Conservation (phyloP, 1,284 basidiomycete genomes). For the Anthracocystis setariae region DNA sequence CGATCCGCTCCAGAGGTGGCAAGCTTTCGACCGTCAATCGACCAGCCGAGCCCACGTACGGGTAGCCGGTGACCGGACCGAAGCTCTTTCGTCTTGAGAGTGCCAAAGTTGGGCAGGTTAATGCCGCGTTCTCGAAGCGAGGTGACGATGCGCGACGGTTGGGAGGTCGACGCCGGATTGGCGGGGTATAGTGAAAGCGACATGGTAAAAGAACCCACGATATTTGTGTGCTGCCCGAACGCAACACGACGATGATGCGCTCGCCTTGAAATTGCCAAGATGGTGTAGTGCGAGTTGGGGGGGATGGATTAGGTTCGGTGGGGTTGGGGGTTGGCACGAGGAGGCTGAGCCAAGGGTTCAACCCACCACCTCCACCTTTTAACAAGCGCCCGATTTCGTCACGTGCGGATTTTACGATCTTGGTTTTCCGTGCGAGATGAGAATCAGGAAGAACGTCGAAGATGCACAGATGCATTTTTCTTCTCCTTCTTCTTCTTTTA, state of each 20-base stretch:
- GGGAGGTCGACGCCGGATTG: not conserved
- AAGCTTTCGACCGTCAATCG: constrained; percentile 54
- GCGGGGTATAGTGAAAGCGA: constrained; percentile 26
- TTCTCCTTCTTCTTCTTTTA: too few relatives aligned
- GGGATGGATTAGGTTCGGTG: too few relatives aligned
- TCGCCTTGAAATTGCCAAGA: too few relatives aligned
- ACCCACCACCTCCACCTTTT: constrained; percentile 25
- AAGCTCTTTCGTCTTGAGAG: constrained; percentile 38
- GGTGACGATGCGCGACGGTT: not conserved
- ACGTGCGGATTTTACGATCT: not conserved
- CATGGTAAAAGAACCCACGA: constrained; percentile 10
- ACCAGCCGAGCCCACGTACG: constrained; percentile 59
- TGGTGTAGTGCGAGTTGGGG: too few relatives aligned
- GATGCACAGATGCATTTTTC: constrained; percentile 19
- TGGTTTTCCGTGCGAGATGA: constrained; percentile 13
- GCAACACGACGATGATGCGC: too few relatives aligned
- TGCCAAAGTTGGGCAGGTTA: constrained; percentile 17
- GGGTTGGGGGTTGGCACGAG: not conserved
- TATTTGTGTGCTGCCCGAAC: not conserved
- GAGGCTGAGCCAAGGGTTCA: constrained; percentile 9
- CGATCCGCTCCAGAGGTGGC: constrained; percentile 55
- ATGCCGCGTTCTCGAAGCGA: constrained; percentile 23
- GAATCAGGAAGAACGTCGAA: constrained; percentile 23
- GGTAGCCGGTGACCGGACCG: constrained; percentile 43
- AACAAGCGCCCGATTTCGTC: too few relatives aligned